These are phyloP conservation scores for Paramecium tetraurelia DNA, from an alignment of 73 alveolate species.

Conservation along the genomic window DNA sequence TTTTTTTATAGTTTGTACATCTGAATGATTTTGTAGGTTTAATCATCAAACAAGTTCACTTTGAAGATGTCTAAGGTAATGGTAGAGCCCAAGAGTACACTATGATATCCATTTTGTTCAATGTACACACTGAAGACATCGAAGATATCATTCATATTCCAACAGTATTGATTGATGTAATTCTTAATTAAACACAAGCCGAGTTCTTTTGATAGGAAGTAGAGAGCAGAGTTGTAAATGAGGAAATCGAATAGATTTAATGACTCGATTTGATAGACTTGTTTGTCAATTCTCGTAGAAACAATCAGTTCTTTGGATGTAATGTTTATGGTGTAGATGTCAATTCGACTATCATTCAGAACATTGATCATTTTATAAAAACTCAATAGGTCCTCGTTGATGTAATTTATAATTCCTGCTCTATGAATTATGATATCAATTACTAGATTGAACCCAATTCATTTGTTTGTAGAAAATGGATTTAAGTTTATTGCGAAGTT, in stretches of 20 bases:
- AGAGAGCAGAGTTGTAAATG: not conserved
- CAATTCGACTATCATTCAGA: not conserved
- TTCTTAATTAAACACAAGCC: not conserved
- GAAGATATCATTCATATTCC: not conserved
- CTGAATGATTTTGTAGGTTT: not conserved
- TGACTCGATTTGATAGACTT: not conserved
- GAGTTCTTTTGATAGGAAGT: not conserved
- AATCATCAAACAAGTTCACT: not conserved
- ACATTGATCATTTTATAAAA: not conserved
- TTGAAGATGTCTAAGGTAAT: not conserved
- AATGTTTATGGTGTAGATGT: not conserved
- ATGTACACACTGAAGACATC: not conserved
- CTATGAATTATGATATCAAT: not conserved
- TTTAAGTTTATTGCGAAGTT: not conserved
- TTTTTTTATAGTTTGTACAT: not conserved
- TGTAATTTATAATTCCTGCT: not conserved
- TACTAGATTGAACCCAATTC: not conserved
- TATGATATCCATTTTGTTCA: not conserved
- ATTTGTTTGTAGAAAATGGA: not conserved
- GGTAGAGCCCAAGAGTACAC: not conserved
- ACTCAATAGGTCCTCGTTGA: not conserved
- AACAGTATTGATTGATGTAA: not conserved
- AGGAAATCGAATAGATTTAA: not conserved
- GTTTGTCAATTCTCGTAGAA: not conserved
- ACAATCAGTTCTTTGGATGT: not conserved